Evolutionary conservation across 2,329 filamentous ascomycete genomes (phyloP), one percentile per base, ranked within the genome.

Genomic region (Aspergillus novoparasiticus): DNA sequence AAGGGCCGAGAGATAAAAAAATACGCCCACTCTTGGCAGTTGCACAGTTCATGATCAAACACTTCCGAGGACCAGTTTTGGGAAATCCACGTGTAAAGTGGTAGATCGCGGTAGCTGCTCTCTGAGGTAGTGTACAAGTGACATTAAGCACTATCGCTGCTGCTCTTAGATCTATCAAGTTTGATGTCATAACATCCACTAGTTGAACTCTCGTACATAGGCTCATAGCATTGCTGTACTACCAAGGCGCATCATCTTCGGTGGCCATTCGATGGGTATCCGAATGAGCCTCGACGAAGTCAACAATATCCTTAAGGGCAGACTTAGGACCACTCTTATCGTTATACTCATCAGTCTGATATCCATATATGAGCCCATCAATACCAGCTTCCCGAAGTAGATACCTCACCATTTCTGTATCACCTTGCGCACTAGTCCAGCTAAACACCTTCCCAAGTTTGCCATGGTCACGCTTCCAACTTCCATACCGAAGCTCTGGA

Each of bases 261-360:
- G 54, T 61, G 48, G 64, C 64, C 64, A 65, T 64, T 2, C 61
- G 54, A 36, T 23, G 46, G 6, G 46, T 57, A 28, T 57, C 39
- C 23, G 54, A 34, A 58, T 66, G 59, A 4, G 11, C 48, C 39
- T 61, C 56, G 16, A 68, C 66, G 34, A 54, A 67, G 28, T 55
- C 46, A 30, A 58, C 56, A 53, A 70, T 64, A 57, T 57, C 39
- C 39, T 28, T 16, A 3, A 32, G 5, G 3, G 48, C 28, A 51
- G 12, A 9, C 19, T 30, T 51, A 1, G n/a, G 21, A 9, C 51
- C 53, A 4, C 16, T 23, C n/a, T 51, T 43, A 43, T 61, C 59
- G 12, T 48, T 28, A 48, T 57, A 56, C 30, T 57, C 41, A 14
- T 14, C 26, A 23, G 30, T 41, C 26, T 10, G 53, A 23, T 51